phyloP scores from a whole-genome alignment of 768 basidiomycete genomes.

The Suillus lakei region DNA sequence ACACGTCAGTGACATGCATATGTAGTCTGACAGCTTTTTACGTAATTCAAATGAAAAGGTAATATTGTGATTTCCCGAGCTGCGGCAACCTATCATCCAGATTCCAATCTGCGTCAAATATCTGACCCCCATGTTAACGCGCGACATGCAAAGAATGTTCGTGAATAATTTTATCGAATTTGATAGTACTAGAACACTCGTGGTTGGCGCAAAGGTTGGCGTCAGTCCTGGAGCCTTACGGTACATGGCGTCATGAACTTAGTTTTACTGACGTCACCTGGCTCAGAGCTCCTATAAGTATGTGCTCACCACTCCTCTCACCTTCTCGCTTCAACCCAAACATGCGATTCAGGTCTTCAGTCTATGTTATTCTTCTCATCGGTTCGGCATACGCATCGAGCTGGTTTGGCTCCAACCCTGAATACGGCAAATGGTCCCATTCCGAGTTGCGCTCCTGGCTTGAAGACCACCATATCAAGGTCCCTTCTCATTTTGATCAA shows the following conservation, averaged over 20 bases:
- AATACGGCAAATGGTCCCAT: slow-evolving; percentile 61
- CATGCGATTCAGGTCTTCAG: slow-evolving; percentile 22
- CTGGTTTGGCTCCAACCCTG: slow-evolving; percentile 53
- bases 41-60: too few relatives aligned
- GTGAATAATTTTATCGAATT: too few relatives aligned
- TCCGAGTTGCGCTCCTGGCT: slow-evolving; percentile 73
- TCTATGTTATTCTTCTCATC: slow-evolving; percentile 37
- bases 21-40: too few relatives aligned
- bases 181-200: too few relatives aligned
- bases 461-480: slow-evolving; percentile 61
- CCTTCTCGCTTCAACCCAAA: slow-evolving; percentile 3
- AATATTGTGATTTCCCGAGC: too few relatives aligned
- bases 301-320: neutral
- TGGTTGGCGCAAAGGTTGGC: neutral
- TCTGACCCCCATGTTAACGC: too few relatives aligned
- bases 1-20: too few relatives aligned
- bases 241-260: slow-evolving; percentile 13
- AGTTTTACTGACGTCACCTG: slow-evolving; percentile 31
- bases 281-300: slow-evolving; percentile 20
- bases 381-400: slow-evolving; percentile 47
- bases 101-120: too few relatives aligned
- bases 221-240: neutral
- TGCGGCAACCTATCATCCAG: too few relatives aligned
- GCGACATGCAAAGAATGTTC: too few relatives aligned
- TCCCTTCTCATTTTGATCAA: slow-evolving; percentile 50